Evolutionary conservation across 2,329 filamentous ascomycete species (phyloP).

Genomic region (Fusarium decemcellulare): DNA sequence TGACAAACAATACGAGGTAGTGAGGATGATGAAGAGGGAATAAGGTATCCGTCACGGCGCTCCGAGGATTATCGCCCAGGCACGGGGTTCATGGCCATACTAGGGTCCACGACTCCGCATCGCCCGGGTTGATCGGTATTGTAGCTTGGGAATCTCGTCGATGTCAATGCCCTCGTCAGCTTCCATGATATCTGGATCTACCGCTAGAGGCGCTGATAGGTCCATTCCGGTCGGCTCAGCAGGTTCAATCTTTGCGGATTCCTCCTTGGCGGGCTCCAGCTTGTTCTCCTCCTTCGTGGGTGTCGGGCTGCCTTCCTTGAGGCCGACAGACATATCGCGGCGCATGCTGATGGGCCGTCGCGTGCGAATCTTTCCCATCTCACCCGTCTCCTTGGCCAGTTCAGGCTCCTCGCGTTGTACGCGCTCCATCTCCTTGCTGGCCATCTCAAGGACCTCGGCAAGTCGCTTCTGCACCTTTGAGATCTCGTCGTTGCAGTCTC

Average conservation of each 20-base stretch:
- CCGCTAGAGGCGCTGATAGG: slow-evolving; percentile 48
- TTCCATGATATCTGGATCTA: slow-evolving; percentile 52
- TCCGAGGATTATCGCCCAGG: slow-evolving; percentile 39
- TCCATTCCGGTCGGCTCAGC: slow-evolving; percentile 36
- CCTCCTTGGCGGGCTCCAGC: slow-evolving; percentile 43
- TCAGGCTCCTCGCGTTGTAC: slow-evolving; percentile 67
- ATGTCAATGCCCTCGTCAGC: slow-evolving; percentile 61
- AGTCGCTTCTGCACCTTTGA: slow-evolving; percentile 77
- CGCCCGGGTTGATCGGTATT: slow-evolving; percentile 59
- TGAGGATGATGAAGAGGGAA: slow-evolving; percentile 8
- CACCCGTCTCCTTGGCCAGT: slow-evolving; percentile 54
- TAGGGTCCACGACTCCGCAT: slow-evolving; percentile 53
- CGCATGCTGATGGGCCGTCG: slow-evolving; percentile 69
- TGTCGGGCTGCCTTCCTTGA: slow-evolving; percentile 46
- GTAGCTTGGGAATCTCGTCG: slow-evolving; percentile 55
- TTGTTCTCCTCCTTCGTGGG: slow-evolving; percentile 44
- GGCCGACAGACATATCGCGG: slow-evolving; percentile 55
- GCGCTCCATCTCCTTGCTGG: slow-evolving; percentile 71
- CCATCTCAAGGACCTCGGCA: slow-evolving; percentile 72
- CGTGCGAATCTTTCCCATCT: slow-evolving; percentile 61
- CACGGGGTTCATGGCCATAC: slow-evolving; percentile 40
- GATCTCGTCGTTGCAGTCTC: slow-evolving; percentile 86
- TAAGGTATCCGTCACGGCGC: slow-evolving; percentile 18
- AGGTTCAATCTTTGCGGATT: slow-evolving; percentile 43
- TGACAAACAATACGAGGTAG: slow-evolving; percentile 25